Evolutionary conservation across 2,329 filamentous ascomycete species (phyloP).

Genomic region (Cercospora zeina): DNA sequence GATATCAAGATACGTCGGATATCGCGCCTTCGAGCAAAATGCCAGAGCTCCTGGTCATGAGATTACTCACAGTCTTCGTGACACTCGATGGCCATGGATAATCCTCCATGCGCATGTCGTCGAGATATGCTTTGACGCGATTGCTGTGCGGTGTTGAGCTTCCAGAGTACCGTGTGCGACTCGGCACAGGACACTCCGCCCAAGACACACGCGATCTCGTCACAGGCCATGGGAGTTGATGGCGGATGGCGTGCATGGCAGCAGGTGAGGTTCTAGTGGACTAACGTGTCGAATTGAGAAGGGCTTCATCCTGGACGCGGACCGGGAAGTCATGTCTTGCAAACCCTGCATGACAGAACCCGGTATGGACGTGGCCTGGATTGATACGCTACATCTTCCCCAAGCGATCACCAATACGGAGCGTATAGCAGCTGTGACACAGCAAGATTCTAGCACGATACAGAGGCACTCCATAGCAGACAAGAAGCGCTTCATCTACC

Average conservation of each 20-base stretch:
- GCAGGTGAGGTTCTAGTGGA: neutral
- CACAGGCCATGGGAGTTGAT: neutral
- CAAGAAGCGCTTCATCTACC: neutral
- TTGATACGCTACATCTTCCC: neutral
- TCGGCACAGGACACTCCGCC: neutral
- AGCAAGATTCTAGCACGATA: too few species aligned
- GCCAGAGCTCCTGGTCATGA: neutral
- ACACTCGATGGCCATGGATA: neutral
- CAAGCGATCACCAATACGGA: neutral
- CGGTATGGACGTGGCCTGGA: neutral
- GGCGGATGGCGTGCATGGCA: neutral
- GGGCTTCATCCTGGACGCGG: neutral
- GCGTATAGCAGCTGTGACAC: neutral
- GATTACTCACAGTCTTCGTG: neutral
- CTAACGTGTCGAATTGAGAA: neutral
- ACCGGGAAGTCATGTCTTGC: slow-evolving; percentile 5
- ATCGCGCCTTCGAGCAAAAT: neutral
- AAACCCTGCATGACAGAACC: neutral
- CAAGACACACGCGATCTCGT: neutral
- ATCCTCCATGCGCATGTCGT: neutral
- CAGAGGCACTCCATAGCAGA: too few species aligned
- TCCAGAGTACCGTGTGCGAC: neutral
- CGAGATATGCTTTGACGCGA: neutral
- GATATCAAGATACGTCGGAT: neutral
- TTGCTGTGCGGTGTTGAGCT: neutral